A percentile compares a stretch with the other conserved stretches of the same genome.
Evolutionary conservation across 2,329 filamentous ascomycete species (phyloP).

Genomic region (Dryadomyces quercus-mongolicae): DNA sequence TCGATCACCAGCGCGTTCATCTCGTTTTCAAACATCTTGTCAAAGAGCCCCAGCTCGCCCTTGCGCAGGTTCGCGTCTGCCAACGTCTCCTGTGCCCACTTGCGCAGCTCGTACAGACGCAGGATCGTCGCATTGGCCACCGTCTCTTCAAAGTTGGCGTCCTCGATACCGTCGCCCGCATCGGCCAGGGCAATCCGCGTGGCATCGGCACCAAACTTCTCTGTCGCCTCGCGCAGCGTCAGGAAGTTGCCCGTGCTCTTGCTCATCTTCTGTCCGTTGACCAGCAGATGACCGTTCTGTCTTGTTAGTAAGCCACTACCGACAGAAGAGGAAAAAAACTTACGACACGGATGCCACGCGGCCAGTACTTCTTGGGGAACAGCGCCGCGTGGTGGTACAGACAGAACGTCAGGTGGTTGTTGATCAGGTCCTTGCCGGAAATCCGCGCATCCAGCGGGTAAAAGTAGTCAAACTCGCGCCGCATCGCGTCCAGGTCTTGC

Average conservation of each 20-base stretch:
- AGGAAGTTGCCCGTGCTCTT: constrained; percentile 98
- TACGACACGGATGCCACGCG: constrained; percentile 59
- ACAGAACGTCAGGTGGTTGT: constrained; percentile 92
- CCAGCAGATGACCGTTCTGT: constrained; percentile 74
- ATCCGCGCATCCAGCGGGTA: constrained; percentile 84
- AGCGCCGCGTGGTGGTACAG: constrained; percentile 88
- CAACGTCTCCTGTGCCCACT: constrained; percentile 84
- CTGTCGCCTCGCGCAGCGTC: constrained; percentile 71
- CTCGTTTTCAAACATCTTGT: constrained; percentile 86
- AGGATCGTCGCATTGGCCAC: constrained; percentile 89
- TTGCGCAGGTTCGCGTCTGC: constrained; percentile 33
- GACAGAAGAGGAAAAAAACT: neutral
- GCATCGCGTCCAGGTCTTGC: constrained; percentile 55
- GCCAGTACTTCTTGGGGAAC: constrained; percentile 83
- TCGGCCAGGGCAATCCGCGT: constrained; percentile 82
- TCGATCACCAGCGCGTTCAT: constrained; percentile 75
- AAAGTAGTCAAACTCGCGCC: constrained; percentile 91
- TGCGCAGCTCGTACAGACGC: constrained; percentile 63
- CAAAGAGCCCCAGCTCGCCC: constrained; percentile 66
- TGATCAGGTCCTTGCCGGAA: constrained; percentile 85
- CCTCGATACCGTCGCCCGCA: constrained; percentile 84
- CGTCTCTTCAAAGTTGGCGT: constrained; percentile 94
- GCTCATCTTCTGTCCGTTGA: constrained; percentile 98
- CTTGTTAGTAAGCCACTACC: neutral
- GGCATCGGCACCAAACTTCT: constrained; percentile 92